phyloP scores from a whole-genome alignment of 75 land plant species.

The Ceratopteris richardii region DNA sequence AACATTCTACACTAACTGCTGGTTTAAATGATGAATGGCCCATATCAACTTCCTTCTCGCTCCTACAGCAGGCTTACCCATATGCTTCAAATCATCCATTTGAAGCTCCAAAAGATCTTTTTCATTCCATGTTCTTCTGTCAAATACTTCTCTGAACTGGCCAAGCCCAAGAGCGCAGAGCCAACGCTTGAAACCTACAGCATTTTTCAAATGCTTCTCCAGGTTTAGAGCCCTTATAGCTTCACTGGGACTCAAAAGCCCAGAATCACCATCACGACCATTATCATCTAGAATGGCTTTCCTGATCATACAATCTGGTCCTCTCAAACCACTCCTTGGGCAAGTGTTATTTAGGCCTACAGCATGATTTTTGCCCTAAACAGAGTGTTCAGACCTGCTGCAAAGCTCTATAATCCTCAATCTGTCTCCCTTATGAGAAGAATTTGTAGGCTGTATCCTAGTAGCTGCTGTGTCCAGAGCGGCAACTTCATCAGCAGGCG shows the following conservation, averaged over 20 bases:
- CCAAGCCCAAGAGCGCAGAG: slow-evolving; percentile 50
- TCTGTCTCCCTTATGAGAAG: neutral
- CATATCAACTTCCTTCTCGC: slow-evolving; percentile 80
- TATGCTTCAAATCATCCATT: slow-evolving; percentile 77
- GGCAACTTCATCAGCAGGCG: neutral
- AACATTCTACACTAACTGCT: no score
- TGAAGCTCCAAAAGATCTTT: slow-evolving; percentile 50
- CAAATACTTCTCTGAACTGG: slow-evolving; percentile 55
- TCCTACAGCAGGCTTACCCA: slow-evolving; percentile 61
- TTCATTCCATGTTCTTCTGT: slow-evolving; percentile 37
- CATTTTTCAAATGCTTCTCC: slow-evolving; percentile 46
- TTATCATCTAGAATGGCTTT: neutral
- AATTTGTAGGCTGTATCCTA: neutral
- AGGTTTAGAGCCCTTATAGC: slow-evolving; percentile 24
- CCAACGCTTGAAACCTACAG: slow-evolving; percentile 76
- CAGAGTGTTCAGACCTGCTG: neutral
- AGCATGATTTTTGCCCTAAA: neutral
- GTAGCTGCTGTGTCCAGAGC: neutral
- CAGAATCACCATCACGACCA: neutral
- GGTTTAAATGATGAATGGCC: slow-evolving; percentile 59
- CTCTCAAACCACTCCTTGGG: no score
- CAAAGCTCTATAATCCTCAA: neutral
- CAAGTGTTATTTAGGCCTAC: no score
- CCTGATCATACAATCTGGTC: no score
- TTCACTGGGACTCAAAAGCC: slow-evolving; percentile 2